A percentile compares a stretch with the other conserved stretches of the same genome.
Evolutionary conservation across 202 grass and related monocot genomes (phyloP).

Genomic region (Zizania palustris): DNA sequence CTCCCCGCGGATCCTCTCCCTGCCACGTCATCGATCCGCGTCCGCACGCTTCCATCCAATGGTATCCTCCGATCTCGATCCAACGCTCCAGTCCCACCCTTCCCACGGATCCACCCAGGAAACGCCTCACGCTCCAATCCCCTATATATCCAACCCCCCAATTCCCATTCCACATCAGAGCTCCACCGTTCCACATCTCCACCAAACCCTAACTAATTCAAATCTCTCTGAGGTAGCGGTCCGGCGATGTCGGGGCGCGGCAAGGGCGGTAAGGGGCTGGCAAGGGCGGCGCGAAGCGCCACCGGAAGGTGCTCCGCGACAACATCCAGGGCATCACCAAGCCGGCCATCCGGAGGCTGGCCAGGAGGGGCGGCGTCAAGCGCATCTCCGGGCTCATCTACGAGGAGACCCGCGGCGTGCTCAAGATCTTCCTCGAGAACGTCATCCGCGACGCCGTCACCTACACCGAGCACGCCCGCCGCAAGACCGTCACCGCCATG

Average conservation of each 20-base stretch:
- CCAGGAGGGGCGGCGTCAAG: conserved; percentile 80
- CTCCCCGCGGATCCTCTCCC: neutral
- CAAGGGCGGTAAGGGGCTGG: conserved; percentile 90
- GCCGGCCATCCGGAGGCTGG: conserved; percentile 82
- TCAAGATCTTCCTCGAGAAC: conserved; percentile 98
- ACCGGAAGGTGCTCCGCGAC: conserved; percentile 85
- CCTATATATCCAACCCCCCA: conserved; percentile 29
- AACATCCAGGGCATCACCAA: conserved; percentile 99
- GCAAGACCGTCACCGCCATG: conserved; percentile 94
- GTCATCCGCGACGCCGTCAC: conserved; percentile 92
- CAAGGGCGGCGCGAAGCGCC: conserved; percentile 91
- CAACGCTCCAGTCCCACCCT: neutral
- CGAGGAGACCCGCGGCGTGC: conserved; percentile 86
- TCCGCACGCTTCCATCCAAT: neutral
- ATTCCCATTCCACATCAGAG: neutral
- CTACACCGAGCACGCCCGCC: conserved; percentile 87
- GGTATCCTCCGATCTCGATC: conserved; percentile 5
- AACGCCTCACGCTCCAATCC: no score
- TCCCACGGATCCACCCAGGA: conserved; percentile 37
- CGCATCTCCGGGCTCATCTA: conserved; percentile 92
- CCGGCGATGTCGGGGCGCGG: conserved; percentile 68
- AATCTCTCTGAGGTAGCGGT: neutral
- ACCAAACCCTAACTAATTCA: neutral
- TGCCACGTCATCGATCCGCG: conserved; percentile 61
- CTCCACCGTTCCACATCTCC: neutral